These are phyloP conservation scores for Sedum album DNA, from an alignment of 164 flowering plant species.

Conservation along the genomic window DNA sequence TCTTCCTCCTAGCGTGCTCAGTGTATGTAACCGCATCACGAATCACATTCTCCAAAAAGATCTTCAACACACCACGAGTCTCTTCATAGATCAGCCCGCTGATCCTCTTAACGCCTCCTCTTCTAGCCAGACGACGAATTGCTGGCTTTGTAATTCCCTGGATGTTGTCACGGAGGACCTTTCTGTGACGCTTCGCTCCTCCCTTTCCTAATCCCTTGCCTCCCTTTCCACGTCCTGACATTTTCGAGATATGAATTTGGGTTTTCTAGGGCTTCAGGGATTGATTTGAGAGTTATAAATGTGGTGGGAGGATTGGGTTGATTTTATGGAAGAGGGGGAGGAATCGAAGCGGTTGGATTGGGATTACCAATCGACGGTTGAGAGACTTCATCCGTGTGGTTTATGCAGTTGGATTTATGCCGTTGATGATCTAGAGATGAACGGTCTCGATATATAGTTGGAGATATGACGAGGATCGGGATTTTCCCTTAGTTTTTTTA, in stretches of 20 bases:
- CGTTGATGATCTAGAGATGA: no score
- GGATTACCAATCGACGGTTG: no score
- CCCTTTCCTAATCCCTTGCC: conserved; percentile 3
- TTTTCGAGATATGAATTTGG: not conserved
- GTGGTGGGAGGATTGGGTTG: not conserved
- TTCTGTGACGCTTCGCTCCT: conserved; percentile 1
- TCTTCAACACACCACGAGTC: not conserved
- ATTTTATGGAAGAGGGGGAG: no score
- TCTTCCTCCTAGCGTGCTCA: not conserved
- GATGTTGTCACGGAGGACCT: not conserved
- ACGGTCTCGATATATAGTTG: no score
- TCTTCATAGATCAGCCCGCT: not conserved
- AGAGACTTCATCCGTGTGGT: no score
- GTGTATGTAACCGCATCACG: not conserved
- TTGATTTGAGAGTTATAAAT: not conserved
- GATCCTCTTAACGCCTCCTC: conserved; percentile 1
- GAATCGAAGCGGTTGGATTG: no score
- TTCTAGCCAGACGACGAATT: not conserved
- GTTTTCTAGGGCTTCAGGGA: not conserved
- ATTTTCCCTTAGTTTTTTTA: no score
- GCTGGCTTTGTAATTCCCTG: not conserved
- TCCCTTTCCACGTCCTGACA: not conserved
- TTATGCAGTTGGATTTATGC: no score
- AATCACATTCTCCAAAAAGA: not conserved
- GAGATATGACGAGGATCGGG: no score